Conservation (phyloP, 1,139 yeast species). For the Chernovozyma aurita region DNA sequence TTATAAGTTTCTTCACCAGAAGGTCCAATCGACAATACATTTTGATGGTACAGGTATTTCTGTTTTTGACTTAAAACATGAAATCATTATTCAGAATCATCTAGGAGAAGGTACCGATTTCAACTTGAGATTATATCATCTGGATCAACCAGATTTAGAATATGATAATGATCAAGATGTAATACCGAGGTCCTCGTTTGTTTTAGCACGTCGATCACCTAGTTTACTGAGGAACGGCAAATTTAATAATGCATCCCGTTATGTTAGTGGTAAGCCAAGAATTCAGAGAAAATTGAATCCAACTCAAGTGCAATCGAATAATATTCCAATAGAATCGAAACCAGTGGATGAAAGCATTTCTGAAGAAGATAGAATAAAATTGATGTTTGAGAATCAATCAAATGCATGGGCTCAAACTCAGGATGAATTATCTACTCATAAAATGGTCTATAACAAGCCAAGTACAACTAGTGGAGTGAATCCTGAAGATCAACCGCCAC, state of each 20-base stretch:
- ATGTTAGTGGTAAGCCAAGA: conserved; percentile 82
- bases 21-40: conserved; percentile 69
- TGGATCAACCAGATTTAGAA: conserved; percentile 68
- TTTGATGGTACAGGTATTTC: conserved; percentile 97
- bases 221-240: conserved; percentile 53
- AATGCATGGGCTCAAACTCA: conserved; percentile 95
- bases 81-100: conserved; percentile 76
- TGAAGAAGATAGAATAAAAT: conserved; percentile 84
- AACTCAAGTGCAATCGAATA: conserved; percentile 14
- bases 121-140: conserved; percentile 61
- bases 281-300: conserved; percentile 39
- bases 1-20: conserved; percentile 83
- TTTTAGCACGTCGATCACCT: conserved; percentile 78
- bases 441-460: conserved; percentile 54
- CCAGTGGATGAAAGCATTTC: conserved; percentile 40
- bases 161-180: conserved; percentile 90
- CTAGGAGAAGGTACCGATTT: conserved; percentile 83
- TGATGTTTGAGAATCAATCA: conserved; percentile 90
- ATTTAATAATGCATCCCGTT: conserved; percentile 67
- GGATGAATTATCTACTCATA: conserved; percentile 78
- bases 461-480: conserved; percentile 18
- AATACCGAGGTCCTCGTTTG: conserved; percentile 82
- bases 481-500: conserved; percentile 80
- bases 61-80: conserved; percentile 89
- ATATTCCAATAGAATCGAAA: conserved; percentile 14